These are phyloP conservation scores for Capsicum pubescens DNA, from an alignment of 257 asterid genomes.

Conservation along the genomic window DNA sequence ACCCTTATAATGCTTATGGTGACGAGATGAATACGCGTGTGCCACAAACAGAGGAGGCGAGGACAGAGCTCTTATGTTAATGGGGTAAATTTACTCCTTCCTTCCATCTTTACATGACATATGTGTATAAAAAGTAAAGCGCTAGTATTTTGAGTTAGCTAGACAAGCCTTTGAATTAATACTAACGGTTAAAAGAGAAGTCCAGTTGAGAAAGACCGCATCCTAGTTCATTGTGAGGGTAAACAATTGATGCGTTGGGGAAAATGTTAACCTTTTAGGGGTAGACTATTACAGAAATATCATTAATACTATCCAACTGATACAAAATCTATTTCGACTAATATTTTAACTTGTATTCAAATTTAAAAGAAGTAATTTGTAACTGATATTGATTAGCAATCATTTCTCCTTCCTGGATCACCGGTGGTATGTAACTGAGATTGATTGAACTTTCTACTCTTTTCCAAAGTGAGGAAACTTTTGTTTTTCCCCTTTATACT, in stretches of 20 bases:
- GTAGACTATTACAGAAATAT: too few species aligned
- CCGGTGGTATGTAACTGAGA: too few species aligned
- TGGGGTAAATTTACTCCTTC: slow-evolving; percentile 64
- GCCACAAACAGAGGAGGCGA: slow-evolving; percentile 98
- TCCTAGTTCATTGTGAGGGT: slow-evolving; percentile 15
- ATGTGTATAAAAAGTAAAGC: background rate
- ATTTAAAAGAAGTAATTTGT: too few species aligned
- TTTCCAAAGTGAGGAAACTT: too few species aligned
- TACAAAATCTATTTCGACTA: too few species aligned
- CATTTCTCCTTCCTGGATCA: too few species aligned
- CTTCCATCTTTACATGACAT: slow-evolving; percentile 3
- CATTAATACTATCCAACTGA: too few species aligned
- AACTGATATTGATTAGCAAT: too few species aligned
- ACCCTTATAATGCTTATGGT: slow-evolving; percentile 98
- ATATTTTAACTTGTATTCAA: too few species aligned
- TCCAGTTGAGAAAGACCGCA: slow-evolving; percentile 8
- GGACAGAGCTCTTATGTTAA: slow-evolving; percentile 89
- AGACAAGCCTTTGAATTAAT: background rate
- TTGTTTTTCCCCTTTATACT: too few species aligned
- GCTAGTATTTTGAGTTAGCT: background rate
- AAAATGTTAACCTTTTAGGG: too few species aligned
- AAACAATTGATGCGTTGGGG: background rate
- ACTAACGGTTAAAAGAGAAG: background rate
- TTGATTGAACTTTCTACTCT: too few species aligned
- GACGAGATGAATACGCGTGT: slow-evolving; percentile 99